phyloP scores from a whole-genome alignment of 2,329 filamentous ascomycete genomes.

The Fusarium burgessii region DNA sequence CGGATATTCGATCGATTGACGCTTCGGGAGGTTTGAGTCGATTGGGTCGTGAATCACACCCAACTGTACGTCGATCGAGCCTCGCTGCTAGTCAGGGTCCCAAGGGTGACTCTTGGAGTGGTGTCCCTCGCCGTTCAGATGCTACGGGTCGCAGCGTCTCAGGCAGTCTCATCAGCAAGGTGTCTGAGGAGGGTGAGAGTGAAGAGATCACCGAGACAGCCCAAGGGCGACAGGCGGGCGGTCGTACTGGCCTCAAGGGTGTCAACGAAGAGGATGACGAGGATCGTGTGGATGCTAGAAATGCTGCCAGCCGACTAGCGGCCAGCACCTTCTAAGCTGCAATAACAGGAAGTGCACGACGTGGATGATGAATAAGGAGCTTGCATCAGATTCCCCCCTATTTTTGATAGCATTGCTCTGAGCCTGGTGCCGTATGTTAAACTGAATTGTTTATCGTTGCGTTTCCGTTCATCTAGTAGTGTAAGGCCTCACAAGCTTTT shows the following conservation, averaged over 20 bases:
- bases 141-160: constrained; percentile 82
- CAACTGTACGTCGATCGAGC: constrained; percentile 77
- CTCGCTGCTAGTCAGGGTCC: constrained; percentile 91
- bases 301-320: constrained; percentile 92
- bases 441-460: constrained; percentile 27
- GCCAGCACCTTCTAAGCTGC: constrained; percentile 85
- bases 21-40: constrained; percentile 89
- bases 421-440: constrained; percentile 43
- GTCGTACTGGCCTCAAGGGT: constrained; percentile 64
- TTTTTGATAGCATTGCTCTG: constrained; percentile 43
- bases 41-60: constrained; percentile 89
- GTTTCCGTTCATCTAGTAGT: constrained; percentile 2
- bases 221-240: constrained; percentile 53
- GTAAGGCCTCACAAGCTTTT: constrained; percentile 7
- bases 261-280: constrained; percentile 87
- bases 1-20: constrained; percentile 94
- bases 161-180: constrained; percentile 74
- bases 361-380: constrained; percentile 30
- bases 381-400: constrained; percentile 38
- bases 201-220: constrained; percentile 57
- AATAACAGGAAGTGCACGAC: constrained; percentile 13
- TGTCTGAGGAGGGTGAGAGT: constrained; percentile 70
- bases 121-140: constrained; percentile 85
- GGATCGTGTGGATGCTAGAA: constrained; percentile 93
- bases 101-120: constrained; percentile 98